Base-by-base conservation (phyloP, 2,329 filamentous ascomycete species). In the Diaporthe aspalathi region DNA sequence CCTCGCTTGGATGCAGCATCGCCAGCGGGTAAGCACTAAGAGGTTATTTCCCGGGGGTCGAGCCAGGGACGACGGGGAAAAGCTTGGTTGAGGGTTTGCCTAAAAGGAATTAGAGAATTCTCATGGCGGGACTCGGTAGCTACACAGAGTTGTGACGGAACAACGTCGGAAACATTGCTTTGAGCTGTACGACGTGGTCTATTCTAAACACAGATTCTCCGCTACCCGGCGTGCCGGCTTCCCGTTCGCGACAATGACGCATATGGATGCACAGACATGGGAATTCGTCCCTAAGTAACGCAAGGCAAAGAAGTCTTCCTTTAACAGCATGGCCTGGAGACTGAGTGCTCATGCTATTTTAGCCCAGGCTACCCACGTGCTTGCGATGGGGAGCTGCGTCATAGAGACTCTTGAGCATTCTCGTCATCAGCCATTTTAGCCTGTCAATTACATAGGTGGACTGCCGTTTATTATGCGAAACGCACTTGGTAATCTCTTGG, bases 21-120 rank as follows among this genome's bases (percentile, higher is more conserved):
- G 56, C 24, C 11, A 45, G 16, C 24, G 24, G 40, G 56, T 45
- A 62, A 62, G 56, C 56, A n/a, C 56, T 62, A 62, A n/a, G 56
- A n/a, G n/a, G n/a, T n/a, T n/a, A n/a, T n/a, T n/a, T n/a, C n/a
- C n/a, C n/a, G n/a, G n/a, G n/a, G n/a, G n/a, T n/a, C n/a, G n/a
- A n/a, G n/a, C n/a, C 22, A 27, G 24, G 56, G 56, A 17, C 38
- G 22, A 22, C n/a, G 40, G 32, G 24, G 57, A 11, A 14, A 6
- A 38, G 53, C 20, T 38, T 56, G 5, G 29, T 16, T 11, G 29
- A 56, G 53, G 17, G 12, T 38, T 38, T 29, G 20, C 32, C n/a
- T n/a, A n/a, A n/a, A 16, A 11, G 9, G 22, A 38, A 38, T 8
- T 16, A 35, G 27, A 11, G n/a, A 35, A n/a, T 50, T 50, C n/a